Conservation (phyloP, 73 alveolate species). For the Tetrahymena thermophila region DNA sequence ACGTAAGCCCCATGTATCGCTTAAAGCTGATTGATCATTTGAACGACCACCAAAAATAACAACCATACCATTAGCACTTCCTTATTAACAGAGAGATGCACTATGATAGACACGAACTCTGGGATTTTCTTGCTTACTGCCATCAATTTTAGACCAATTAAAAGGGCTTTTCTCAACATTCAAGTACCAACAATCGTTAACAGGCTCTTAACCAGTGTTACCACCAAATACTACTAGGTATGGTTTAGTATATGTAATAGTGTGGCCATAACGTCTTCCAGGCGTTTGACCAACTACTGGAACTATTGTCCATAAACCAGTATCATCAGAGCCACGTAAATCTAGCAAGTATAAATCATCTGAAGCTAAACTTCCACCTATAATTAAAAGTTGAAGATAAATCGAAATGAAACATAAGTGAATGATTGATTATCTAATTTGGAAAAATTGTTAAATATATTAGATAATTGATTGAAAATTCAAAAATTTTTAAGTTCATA, state of each 20-base stretch:
- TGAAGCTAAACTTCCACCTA: slow-evolving; percentile 95
- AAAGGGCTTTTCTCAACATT: slow-evolving; percentile 88
- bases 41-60: slow-evolving; percentile 93
- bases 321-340: slow-evolving; percentile 80
- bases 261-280: slow-evolving; percentile 93
- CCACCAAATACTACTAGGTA: slow-evolving; percentile 91
- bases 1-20: slow-evolving; percentile 95
- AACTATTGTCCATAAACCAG: slow-evolving; percentile 90
- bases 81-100: slow-evolving; percentile 79
- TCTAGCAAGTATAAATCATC: slow-evolving; percentile 93
- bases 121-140: slow-evolving; percentile 62
- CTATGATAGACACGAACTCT: slow-evolving; percentile 90
- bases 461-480: too few species aligned
- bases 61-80: slow-evolving; percentile 94
- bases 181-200: slow-evolving; percentile 91
- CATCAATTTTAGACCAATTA: slow-evolving; percentile 84
- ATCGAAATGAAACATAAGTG: background rate
- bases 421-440: too few species aligned
- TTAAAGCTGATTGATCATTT: slow-evolving; percentile 73
- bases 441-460: too few species aligned
- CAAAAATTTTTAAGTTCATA: background rate
- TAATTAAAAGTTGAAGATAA: background rate
- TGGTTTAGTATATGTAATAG: slow-evolving; percentile 85
- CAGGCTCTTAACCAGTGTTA: slow-evolving; percentile 89
- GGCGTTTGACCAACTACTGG: slow-evolving; percentile 94